Evolutionary conservation across 2,329 filamentous ascomycete species (phyloP), one percentile per base, ranked within the genome.

Genomic region (Paecilomyces sp.): DNA sequence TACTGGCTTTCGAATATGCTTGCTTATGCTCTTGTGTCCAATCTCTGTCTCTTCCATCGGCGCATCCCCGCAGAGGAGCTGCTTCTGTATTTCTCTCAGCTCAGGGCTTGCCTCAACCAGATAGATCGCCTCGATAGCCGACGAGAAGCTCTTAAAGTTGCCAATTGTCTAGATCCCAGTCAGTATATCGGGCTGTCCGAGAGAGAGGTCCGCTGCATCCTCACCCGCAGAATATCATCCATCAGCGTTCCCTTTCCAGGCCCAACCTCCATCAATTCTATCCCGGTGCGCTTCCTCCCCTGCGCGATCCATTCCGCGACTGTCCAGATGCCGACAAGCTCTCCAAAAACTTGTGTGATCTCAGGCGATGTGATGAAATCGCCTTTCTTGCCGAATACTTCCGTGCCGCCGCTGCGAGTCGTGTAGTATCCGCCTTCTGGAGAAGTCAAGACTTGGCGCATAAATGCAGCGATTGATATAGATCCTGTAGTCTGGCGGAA

Each of bases 321-420:
- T 62, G 96, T 88, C 94, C 94, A 99, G 67, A 99, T 85, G 3
- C 91, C 94, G 59, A 97, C 82, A 30, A 99, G 82, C 77, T 99
- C 94, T 25, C 94, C 94, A 76, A 99, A 99, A 12, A 97, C 84
- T 72, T 97, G 94, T 0, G 92, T 97, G 67, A 99, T 97, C 76
- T 99, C 94, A 0, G 94, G 94, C 0, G 92, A 97, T 0, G 94
- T 99, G 57, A 97, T 88, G 71, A 99, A 99, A 76, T 99, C 94
- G 28, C 94, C 94, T 70, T 91, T 90, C 58, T 85, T 80, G n/a
- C 94, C 94, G 68, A 99, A 99, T 64, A 93, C 92, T 70, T 97
- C 92, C 54, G 87, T 84, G 22, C 83, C 87, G 61, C 85, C 77
- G 52, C 88, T 82, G 25, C 86, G 85, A 4, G 88, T 85, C 0